A percentile compares a stretch with the other conserved stretches of the same genome.
Evolutionary conservation across 179 eudicot species (phyloP).

Genomic region (Drosera spatulata): DNA sequence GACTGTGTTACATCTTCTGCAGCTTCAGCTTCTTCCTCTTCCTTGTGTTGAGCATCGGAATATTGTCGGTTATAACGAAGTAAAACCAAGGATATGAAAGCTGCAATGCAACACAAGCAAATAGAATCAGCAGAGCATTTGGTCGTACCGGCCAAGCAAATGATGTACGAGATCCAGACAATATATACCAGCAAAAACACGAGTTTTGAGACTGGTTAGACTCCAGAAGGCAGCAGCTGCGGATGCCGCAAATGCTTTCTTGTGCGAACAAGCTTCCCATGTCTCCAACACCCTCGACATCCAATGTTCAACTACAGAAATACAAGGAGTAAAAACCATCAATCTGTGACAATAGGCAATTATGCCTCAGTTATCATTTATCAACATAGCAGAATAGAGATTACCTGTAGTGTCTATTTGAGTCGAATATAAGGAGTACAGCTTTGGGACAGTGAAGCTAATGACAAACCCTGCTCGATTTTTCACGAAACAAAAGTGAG

Average conservation of each 20-base stretch:
- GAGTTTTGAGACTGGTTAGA: conserved; percentile 54
- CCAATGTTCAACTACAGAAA: conserved; percentile 35
- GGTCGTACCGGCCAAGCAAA: not conserved
- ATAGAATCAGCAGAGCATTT: not conserved
- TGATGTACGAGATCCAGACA: not conserved
- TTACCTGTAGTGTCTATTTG: conserved; percentile 22
- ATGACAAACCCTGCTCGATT: conserved; percentile 55
- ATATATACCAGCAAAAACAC: conserved; percentile 59
- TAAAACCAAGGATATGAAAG: conserved; percentile 61
- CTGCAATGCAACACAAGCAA: conserved; percentile 21
- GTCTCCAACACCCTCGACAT: conserved; percentile 38
- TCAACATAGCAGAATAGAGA: not conserved
- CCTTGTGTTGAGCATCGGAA: conserved; percentile 13
- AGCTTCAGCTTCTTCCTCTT: conserved; percentile 11
- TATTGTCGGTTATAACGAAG: conserved; percentile 45
- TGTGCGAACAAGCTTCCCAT: conserved; percentile 72
- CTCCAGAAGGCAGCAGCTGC: conserved; percentile 81
- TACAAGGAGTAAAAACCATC: not conserved
- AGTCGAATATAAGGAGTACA: conserved; percentile 46
- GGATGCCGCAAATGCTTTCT: conserved; percentile 64
- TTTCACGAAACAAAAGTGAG: not conserved
- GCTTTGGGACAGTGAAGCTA: conserved; percentile 75
- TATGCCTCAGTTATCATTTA: not conserved
- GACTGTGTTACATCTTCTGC: conserved; percentile 18
- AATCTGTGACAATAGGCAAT: not conserved